Evolutionary conservation across 352 stramenopile species (phyloP).

Genomic region (Phytophthora macrochlamydospora): DNA sequence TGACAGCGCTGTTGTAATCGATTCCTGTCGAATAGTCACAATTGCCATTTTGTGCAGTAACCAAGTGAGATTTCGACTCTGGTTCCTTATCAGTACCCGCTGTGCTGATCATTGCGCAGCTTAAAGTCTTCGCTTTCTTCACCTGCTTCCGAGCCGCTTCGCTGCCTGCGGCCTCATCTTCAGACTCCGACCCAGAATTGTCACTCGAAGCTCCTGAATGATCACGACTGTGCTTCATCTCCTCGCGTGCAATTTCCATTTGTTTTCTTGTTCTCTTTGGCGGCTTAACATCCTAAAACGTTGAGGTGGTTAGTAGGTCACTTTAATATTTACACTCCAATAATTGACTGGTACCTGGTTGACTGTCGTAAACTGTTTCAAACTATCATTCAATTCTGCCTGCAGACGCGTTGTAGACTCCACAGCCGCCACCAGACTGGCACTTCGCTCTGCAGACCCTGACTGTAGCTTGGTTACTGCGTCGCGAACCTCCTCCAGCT

Average conservation of each 20-base stretch:
- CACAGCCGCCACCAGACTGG: neutral
- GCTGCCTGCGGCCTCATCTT: neutral
- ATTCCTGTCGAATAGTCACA: neutral
- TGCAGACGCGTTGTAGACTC: neutral
- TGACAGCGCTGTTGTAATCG: neutral
- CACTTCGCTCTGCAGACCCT: neutral
- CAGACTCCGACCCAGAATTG: neutral
- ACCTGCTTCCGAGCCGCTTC: neutral
- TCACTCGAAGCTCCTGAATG: neutral
- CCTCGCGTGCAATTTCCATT: neutral
- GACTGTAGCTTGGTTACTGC: conserved; percentile 16
- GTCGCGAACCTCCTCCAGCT: conserved; percentile 34
- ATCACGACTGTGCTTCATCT: neutral
- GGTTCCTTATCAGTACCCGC: neutral
- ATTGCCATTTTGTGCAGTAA: too few relatives aligned
- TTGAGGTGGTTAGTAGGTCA: too few relatives aligned
- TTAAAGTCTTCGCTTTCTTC: neutral
- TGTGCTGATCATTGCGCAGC: too few relatives aligned
- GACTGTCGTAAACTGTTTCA: neutral
- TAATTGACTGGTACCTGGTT: too few relatives aligned
- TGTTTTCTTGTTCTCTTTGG: neutral
- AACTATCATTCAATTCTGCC: neutral
- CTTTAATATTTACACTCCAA: too few relatives aligned
- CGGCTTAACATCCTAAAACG: too few relatives aligned
- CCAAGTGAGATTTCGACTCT: neutral